Percentiles rank a stretch among this genome's conserved stretches.
These are phyloP conservation scores for Huiozyma naganishii DNA, from an alignment of 805 yeast species.

Conservation along the genomic window DNA sequence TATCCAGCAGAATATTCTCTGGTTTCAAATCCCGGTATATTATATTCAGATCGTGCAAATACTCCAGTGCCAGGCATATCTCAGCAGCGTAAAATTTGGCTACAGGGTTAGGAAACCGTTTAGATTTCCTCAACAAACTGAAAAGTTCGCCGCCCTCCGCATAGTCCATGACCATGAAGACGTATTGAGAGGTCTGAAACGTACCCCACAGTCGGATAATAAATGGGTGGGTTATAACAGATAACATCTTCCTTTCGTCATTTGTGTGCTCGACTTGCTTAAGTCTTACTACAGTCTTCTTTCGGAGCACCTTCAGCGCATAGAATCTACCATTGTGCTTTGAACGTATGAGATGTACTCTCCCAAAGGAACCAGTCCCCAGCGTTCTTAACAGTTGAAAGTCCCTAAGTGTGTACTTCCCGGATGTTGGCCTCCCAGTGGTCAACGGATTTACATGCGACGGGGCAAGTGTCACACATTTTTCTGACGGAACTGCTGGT, in stretches of 20 bases:
- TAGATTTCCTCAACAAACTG: constrained; percentile 73
- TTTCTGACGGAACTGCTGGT: not conserved
- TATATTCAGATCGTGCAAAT: constrained; percentile 73
- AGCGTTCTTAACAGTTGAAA: constrained; percentile 78
- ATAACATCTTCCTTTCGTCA: constrained; percentile 84
- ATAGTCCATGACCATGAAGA: constrained; percentile 94
- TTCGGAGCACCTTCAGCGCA: constrained; percentile 85
- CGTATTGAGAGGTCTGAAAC: constrained; percentile 72
- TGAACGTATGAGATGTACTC: constrained; percentile 81
- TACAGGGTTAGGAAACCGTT: constrained; percentile 88
- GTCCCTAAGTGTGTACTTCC: constrained; percentile 72
- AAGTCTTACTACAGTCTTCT: constrained; percentile 79
- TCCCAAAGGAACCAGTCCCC: constrained; percentile 93
- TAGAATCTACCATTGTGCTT: constrained; percentile 86
- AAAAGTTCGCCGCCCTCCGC: constrained; percentile 94
- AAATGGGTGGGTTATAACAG: constrained; percentile 81
- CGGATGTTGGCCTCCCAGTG: constrained; percentile 28
- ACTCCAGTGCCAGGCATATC: constrained; percentile 74
- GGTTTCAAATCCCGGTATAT: constrained; percentile 90
- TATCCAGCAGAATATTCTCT: constrained; percentile 78
- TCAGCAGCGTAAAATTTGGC: constrained; percentile 96
- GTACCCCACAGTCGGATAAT: constrained; percentile 95
- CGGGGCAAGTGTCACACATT: not conserved
- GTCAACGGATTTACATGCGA: not conserved
- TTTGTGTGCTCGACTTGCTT: constrained; percentile 94